Percentiles rank a stretch among this genome's conserved stretches.
These are phyloP conservation scores for Chenopodium suecicum DNA, from an alignment of 148 eudicot species.

Conservation along the genomic window DNA sequence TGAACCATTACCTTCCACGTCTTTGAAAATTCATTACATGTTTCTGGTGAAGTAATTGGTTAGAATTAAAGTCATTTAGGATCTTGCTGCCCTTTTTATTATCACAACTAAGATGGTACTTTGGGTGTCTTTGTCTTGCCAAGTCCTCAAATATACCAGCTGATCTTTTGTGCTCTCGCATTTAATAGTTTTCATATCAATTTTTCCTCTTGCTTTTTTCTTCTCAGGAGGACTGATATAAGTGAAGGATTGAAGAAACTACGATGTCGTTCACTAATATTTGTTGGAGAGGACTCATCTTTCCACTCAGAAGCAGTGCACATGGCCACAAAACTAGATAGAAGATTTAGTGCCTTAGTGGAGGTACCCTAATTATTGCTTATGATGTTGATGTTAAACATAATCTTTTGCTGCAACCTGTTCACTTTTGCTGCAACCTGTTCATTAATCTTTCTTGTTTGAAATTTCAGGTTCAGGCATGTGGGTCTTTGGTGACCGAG, in stretches of 20 bases:
- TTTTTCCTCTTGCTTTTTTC: neutral
- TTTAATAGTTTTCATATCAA: conserved; percentile 2
- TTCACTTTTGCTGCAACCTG: neutral
- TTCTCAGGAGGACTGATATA: conserved; percentile 76
- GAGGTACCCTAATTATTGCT: conserved; percentile 53
- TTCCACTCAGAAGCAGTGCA: conserved; percentile 88
- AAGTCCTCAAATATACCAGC: neutral
- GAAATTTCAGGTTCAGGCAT: conserved; percentile 69
- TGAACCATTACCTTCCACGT: neutral
- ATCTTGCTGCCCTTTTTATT: neutral
- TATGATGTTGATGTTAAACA: neutral
- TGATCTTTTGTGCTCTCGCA: neutral
- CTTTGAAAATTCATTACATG: neutral
- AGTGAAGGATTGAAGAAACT: conserved; percentile 69
- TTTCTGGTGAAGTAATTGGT: neutral
- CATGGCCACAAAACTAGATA: conserved; percentile 85
- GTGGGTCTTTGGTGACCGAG: conserved; percentile 93
- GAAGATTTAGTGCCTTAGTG: conserved; percentile 79
- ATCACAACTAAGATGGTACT: neutral
- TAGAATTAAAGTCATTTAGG: neutral
- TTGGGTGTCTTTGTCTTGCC: neutral
- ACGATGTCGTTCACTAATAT: conserved; percentile 71
- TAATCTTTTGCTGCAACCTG: neutral
- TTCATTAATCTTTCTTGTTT: neutral
- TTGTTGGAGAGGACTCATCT: conserved; percentile 86